phyloP scores from a whole-genome alignment of 352 stramenopile species.

The Pythium coloratum region DNA sequence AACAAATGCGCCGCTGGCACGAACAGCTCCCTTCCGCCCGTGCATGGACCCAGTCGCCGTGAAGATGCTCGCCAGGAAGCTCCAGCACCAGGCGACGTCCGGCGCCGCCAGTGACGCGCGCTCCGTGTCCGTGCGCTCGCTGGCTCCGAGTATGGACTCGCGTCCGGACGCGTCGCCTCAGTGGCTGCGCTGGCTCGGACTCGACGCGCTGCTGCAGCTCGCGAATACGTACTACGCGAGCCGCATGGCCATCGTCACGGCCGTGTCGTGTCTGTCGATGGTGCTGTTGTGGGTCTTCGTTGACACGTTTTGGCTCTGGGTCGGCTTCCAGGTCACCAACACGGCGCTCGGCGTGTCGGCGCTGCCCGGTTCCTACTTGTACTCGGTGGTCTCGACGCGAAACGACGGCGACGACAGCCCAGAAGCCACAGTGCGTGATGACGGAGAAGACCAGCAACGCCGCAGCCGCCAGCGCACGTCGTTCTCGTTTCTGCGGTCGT shows the following conservation, averaged over 20 bases:
- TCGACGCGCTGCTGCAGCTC: conserved; percentile 54
- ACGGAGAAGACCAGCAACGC: background rate
- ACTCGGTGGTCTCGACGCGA: conserved; percentile 19
- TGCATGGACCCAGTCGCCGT: background rate
- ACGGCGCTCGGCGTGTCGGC: conserved; percentile 54
- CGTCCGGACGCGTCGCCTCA: background rate
- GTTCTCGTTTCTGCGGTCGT: conserved; percentile 54
- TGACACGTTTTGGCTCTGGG: conserved; percentile 44
- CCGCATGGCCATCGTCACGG: conserved; percentile 46
- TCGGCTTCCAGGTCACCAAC: conserved; percentile 54
- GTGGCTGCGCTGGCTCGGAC: conserved; percentile 25
- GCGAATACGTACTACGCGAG: conserved; percentile 76
- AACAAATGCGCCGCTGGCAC: background rate
- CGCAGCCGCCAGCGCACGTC: conserved; percentile 23
- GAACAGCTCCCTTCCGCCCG: background rate
- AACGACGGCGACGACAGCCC: background rate
- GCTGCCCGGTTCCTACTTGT: conserved; percentile 49
- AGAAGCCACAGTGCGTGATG: background rate
- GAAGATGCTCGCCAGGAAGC: conserved; percentile 18
- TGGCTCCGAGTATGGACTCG: background rate
- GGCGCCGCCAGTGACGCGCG: conserved; percentile 2
- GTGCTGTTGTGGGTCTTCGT: conserved; percentile 42
- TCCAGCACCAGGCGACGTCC: conserved; percentile 20
- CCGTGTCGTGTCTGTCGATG: conserved; percentile 46
- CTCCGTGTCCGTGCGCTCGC: conserved; percentile 15